Base-by-base conservation (phyloP, 176 grass and related monocot species). In the Lolium multiflorum region DNA sequence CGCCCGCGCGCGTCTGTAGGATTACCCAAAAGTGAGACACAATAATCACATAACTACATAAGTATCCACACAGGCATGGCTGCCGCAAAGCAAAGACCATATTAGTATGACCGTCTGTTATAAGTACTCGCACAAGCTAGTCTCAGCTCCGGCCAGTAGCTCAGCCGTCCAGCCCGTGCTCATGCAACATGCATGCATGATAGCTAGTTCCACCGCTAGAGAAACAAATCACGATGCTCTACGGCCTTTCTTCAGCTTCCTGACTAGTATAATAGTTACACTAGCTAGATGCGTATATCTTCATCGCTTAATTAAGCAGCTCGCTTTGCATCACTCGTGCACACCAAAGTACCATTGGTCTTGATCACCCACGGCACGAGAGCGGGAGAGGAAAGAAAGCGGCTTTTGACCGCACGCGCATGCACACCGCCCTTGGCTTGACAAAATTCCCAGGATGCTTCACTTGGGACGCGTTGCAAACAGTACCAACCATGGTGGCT, bases 21-120 rank as follows among this genome's bases (percentile, higher is more conserved):
- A 81, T 68, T 85, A 81, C 77, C 77, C 12, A 76, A 89, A 89
- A 89, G 82, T 69, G 6, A 56, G 39, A 76, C 88, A 81, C 25
- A 4, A 35, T 35, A 35, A 35, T 35, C 31, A 35, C 31, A 35
- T 35, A 35, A 35, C 31, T 35, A 76, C 88, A 81, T 38, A 4
- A 51, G 44, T 39, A 76, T 68, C 59, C 22, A 15, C 11, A 1
- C 15, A 47, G 10, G 26, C 20, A 11, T 39, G 41, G 6, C 44
- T 60, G 31, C 18, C 13, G 52, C 14, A 16, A 68, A 68, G 74
- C 50, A 77, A 20, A 71, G 31, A 35, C 31, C 31, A 35, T 35
- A 35, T 35, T 35, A 7, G 0, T 67, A 46, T 67, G 22, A 43
- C 48, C 14, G 21, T 5, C 20, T 65, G 57, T 44, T 59, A 57